phyloP scores from a whole-genome alignment of 2,329 filamentous ascomycete genomes.

The Colletotrichum horii region DNA sequence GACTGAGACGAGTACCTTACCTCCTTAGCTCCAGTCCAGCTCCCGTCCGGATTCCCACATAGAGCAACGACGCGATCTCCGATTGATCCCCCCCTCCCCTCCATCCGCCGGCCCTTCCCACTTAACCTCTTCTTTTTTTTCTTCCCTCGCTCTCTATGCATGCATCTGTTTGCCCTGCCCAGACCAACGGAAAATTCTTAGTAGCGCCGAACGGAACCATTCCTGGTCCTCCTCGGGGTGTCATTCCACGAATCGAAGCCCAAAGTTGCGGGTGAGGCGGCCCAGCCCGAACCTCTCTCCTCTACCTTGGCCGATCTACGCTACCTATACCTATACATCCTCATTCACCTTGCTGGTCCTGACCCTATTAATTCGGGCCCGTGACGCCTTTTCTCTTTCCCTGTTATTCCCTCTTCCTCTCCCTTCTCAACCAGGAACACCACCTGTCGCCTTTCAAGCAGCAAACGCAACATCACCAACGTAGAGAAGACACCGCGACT shows the following conservation, averaged over 20 bases:
- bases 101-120: not conserved
- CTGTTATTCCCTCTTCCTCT: not conserved
- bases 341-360: not conserved
- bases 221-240: constrained; percentile 7
- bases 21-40: too few species aligned
- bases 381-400: not conserved
- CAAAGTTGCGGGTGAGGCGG: constrained; percentile 9
- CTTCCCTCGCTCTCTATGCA: not conserved
- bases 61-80: not conserved
- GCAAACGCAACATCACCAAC: not conserved
- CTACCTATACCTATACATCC: not conserved
- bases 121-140: constrained; percentile 8
- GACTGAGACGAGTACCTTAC: not conserved
- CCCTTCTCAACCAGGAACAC: not conserved
- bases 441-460: not conserved
- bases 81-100: not conserved
- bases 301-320: not conserved
- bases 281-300: constrained; percentile 6
- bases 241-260: constrained; percentile 20
- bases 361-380: not conserved
- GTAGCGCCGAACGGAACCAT: constrained; percentile 1
- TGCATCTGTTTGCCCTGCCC: not conserved
- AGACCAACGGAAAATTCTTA: constrained; percentile 11
- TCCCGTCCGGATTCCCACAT: not conserved
- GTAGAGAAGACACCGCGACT: not conserved